Evolutionary conservation across 257 asterid genomes (phyloP), one percentile per base, ranked within the genome.

Genomic region (Nicotiana undulata): DNA sequence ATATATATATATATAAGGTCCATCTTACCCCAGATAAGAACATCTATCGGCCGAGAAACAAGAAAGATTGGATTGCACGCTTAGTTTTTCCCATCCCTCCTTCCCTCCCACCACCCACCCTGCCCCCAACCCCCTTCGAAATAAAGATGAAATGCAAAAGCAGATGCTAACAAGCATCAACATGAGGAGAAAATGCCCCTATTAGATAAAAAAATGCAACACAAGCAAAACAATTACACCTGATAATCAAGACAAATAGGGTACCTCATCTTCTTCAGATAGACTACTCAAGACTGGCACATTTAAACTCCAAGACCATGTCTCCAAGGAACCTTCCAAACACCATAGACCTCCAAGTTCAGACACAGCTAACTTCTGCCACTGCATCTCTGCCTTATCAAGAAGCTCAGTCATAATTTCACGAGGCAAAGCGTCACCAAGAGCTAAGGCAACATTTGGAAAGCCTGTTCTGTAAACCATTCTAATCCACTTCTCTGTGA

Each of bases 271-370:
- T 37, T 92, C 96, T 85, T 89, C 92, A 59, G 97, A 92, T 83
- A 96, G 97, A 88, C 97, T 95, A 87, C 96, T 95, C 82, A 90
- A 84, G 58, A 95, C 96, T 70, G 97, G 98, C 83, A 96, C 99
- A 64, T 96, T 96, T 86, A 96, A 87, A 88, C 99, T 96, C 98
- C 99, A 96, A 82, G 99, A 94, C 99, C 99, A 96, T 16, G 98
- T 96, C 88, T 96, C 98, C 8, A 93, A 93, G 79, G 98, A 93
- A 86, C 99, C 99, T 79, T 92, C 98, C 97, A 87, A 92, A 92
- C 91, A 80, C 98, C 97, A 94, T 37, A 96, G 88, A 82, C 91
- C 94, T 80, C 99, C 98, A 82, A 90, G 85, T 79, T 89, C 98
- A 82, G 98, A 96, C 84, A 90, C 96, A 31, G 92, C 94, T 65